phyloP scores from a whole-genome alignment of 1,139 yeast genomes.

The Geotrichum restrictum region DNA sequence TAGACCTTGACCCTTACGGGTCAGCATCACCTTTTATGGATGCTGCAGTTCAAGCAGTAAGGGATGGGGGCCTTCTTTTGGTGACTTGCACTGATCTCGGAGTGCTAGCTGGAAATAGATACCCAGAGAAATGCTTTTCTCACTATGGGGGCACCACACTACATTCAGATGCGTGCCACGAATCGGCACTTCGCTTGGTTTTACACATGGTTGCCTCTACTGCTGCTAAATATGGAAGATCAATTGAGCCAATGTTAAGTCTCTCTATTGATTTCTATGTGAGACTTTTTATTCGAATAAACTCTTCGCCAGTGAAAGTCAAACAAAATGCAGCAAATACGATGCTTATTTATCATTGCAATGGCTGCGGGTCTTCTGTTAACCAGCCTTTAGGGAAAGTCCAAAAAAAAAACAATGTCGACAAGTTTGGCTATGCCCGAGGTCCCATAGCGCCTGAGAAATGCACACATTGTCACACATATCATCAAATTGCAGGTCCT shows the following conservation, averaged over 20 bases:
- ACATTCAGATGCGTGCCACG: conserved; percentile 83
- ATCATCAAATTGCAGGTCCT: conserved; percentile 84
- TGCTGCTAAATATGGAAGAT: conserved; percentile 84
- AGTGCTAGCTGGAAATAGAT: conserved; percentile 93
- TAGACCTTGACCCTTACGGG: conserved; percentile 95
- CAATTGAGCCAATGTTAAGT: conserved; percentile 79
- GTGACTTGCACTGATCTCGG: conserved; percentile 96
- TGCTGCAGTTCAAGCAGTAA: conserved; percentile 75
- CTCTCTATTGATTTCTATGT: conserved; percentile 90
- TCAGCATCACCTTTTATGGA: conserved; percentile 94
- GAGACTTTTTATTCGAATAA: conserved; percentile 72
- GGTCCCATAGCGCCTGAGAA: conserved; percentile 50
- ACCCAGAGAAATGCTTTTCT: conserved; percentile 94
- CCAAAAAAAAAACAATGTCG: conserved; percentile 34
- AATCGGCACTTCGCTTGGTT: conserved; percentile 82
- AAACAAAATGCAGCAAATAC: conserved; percentile 65
- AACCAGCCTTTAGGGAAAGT: conserved; percentile 66
- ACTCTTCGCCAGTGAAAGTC: conserved; percentile 72
- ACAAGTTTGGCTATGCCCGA: conserved; percentile 53
- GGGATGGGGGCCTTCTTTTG: conserved; percentile 75
- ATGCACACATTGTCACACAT: conserved; percentile 68
- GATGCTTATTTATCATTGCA: conserved; percentile 76
- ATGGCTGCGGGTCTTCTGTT: conserved; percentile 74
- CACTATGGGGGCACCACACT: conserved; percentile 88
- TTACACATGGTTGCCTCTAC: conserved; percentile 68